phyloP scores from a whole-genome alignment of 2,329 filamentous ascomycete species.

The Lanzia echinophila region DNA sequence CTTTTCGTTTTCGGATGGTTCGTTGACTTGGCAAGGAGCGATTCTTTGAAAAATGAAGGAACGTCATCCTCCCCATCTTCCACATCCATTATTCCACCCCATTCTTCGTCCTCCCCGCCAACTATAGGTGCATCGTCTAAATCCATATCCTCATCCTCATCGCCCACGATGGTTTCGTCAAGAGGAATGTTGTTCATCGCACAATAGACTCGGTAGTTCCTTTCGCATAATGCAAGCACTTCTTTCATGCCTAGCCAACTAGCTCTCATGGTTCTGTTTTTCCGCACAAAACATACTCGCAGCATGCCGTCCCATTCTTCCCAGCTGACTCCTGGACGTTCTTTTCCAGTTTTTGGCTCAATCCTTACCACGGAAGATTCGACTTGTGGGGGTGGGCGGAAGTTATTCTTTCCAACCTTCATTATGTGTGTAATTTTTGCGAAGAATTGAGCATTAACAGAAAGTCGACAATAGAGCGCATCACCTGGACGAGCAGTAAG shows the following conservation, averaged over 20 bases:
- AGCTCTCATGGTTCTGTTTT: conserved; percentile 83
- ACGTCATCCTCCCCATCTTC: conserved; percentile 51
- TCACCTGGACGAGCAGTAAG: conserved; percentile 85
- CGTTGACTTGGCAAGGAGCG: conserved; percentile 30
- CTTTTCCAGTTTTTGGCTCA: conserved; percentile 72
- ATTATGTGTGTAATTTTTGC: conserved; percentile 66
- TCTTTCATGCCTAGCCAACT: conserved; percentile 75
- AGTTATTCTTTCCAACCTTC: conserved; percentile 96
- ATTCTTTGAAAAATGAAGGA: conserved; percentile 79
- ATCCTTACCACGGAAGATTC: conserved; percentile 87
- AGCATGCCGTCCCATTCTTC: conserved; percentile 93
- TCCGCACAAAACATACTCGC: conserved; percentile 73
- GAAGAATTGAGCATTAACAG: conserved; percentile 93
- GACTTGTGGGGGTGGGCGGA: conserved; percentile 88
- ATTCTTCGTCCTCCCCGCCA: conserved; percentile 41
- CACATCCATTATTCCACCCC: conserved; percentile 45
- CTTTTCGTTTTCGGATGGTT: conserved; percentile 56
- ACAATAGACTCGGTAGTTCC: conserved; percentile 87
- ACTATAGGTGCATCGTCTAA: conserved; percentile 38
- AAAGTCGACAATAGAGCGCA: conserved; percentile 81
- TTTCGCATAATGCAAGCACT: conserved; percentile 74
- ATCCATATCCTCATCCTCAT: conserved; percentile 40
- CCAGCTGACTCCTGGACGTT: conserved; percentile 79
- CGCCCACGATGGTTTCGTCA: conserved; percentile 54
- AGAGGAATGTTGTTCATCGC: conserved; percentile 75